These are phyloP conservation scores for Tolypocladium capitatum DNA, from an alignment of 2,329 filamentous ascomycete genomes.

Conservation along the genomic window DNA sequence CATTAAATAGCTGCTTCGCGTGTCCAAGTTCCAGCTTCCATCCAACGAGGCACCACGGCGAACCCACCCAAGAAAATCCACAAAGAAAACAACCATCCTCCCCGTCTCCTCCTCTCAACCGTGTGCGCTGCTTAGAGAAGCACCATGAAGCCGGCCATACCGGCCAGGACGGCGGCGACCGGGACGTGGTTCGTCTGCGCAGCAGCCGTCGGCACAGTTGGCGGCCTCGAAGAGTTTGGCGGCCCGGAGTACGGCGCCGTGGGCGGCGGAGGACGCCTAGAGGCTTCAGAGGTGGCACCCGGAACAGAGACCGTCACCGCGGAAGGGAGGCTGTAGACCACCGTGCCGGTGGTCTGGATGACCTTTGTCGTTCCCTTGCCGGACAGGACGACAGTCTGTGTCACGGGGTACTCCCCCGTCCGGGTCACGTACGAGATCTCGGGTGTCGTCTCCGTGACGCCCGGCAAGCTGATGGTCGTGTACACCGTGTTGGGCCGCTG, in stretches of 20 bases:
- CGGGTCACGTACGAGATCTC: constrained; percentile 26
- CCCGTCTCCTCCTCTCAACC: neutral
- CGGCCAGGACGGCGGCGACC: constrained; percentile 16
- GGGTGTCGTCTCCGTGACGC: constrained; percentile 18
- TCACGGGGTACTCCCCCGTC: constrained; percentile 31
- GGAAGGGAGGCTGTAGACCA: constrained; percentile 18
- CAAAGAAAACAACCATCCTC: neutral
- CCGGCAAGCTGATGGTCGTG: constrained; percentile 24
- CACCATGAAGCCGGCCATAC: constrained; percentile 4
- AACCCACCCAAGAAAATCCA: neutral
- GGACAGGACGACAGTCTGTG: constrained; percentile 25
- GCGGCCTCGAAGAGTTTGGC: constrained; percentile 12
- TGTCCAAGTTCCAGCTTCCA: neutral
- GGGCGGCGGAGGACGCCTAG: constrained; percentile 4
- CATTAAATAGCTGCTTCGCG: neutral
- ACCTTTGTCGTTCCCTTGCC: constrained; percentile 23
- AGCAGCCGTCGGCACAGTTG: constrained; percentile 12
- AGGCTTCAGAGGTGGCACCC: neutral
- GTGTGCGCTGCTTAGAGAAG: constrained; percentile 2
- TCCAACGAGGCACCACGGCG: neutral
- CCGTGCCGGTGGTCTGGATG: constrained; percentile 24
- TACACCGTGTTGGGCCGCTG: constrained; percentile 16
- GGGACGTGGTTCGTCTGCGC: constrained; percentile 16
- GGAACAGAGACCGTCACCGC: constrained; percentile 8
- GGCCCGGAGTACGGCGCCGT: constrained; percentile 6